phyloP scores from a whole-genome alignment of 2,329 filamentous ascomycete species.

The Pseudogymnoascus sp. region DNA sequence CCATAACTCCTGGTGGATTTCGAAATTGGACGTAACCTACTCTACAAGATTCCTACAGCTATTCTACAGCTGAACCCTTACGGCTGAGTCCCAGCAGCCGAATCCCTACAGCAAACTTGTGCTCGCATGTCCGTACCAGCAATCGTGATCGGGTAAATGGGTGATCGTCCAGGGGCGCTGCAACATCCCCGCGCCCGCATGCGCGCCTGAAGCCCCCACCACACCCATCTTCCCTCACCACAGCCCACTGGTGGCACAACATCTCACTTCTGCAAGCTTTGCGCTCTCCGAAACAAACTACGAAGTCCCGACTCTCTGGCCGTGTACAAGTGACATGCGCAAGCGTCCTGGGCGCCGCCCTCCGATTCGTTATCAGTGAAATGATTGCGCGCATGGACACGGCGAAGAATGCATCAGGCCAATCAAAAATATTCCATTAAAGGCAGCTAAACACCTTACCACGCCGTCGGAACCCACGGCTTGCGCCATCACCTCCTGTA shows the following conservation, averaged over 20 bases:
- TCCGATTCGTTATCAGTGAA: background rate
- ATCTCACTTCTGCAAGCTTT: background rate
- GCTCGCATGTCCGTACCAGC: background rate
- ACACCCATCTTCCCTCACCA: background rate
- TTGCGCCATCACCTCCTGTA: background rate
- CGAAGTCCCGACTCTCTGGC: background rate
- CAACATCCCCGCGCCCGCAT: background rate
- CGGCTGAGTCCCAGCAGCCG: background rate
- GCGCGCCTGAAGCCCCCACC: background rate
- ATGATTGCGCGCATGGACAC: background rate
- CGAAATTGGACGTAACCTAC: background rate
- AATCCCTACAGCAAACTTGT: background rate
- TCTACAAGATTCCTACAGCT: background rate
- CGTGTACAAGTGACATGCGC: background rate
- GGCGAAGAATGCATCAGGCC: background rate
- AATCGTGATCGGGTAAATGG: conserved; percentile 5
- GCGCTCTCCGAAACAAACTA: background rate
- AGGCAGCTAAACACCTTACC: conserved; percentile 2
- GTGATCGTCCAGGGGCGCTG: background rate
- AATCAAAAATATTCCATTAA: conserved; percentile 1
- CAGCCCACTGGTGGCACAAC: background rate
- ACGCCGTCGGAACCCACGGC: background rate
- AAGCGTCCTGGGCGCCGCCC: background rate
- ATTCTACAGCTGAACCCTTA: background rate
- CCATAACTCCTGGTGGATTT: background rate